Base-by-base conservation (phyloP, 257 asterid species). In the Ajuga chamaepitys region DNA sequence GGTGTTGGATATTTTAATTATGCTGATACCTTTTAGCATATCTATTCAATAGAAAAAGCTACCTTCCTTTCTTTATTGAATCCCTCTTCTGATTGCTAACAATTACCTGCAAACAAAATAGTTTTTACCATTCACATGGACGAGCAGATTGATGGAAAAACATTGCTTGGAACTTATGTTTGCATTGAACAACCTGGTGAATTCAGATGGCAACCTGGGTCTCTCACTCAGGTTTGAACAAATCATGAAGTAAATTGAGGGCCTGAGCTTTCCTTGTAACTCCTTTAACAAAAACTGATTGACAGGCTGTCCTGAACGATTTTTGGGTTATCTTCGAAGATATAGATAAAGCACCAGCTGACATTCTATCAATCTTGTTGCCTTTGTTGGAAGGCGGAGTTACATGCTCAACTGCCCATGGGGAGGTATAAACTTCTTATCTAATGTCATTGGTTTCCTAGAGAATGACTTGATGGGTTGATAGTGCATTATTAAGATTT, bases 201-300 rank as follows among this genome's bases (percentile, higher is more conserved):
- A 80, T 94, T 94, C 85, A 83, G 86, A 82, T 94, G 99, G 99
- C 99, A 90, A 74, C 95, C 95, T 78, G 99, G 97, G 73, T 86
- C 96, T 69, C 97, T 94, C 59, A 82, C 96, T 37, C 99, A 89
- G 97, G 99, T 93, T 73, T 74, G 79, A 63, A 55, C 28, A 50
- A 11, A 55, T 56, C 47, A 45, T 26, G 9, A 37, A 20, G 58
- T 62, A 13, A 62, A 25, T 25, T 62, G 71, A 57, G 21, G 63
- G 38, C 47, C 50, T 40, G 20, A 51, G 62, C 72, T 16, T 17
- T 74, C 72, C 62, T 72, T 72, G 45, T 74, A 59, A 40, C 58
- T 21, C 71, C 34, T 45, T 17, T 26, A 37, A 34, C 71, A 54
- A 11, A 59, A 50, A 24, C 58, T 61, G 32, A 58, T 70, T 51